Evolutionary conservation across 192 early-diverging fungal genomes (phyloP).

Genomic region (Allomyces arbusculus): DNA sequence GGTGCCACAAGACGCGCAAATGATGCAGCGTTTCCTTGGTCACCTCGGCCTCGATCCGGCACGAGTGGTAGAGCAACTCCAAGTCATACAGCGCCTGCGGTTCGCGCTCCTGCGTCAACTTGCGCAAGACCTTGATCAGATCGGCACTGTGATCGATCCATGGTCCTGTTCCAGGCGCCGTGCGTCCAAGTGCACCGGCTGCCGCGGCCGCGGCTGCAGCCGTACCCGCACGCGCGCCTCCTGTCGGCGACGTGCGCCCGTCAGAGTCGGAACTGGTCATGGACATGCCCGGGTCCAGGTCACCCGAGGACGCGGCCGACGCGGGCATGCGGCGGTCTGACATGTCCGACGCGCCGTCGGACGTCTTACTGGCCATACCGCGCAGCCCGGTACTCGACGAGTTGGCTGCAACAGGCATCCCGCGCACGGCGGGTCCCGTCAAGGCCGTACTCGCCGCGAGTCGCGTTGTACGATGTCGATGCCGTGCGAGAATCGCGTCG

Average conservation of each 20-base stretch:
- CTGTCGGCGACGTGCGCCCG: not conserved
- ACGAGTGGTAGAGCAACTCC: constrained; percentile 7
- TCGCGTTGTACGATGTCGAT: no score
- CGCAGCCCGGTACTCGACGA: no score
- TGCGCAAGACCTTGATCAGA: not conserved
- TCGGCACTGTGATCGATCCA: constrained; percentile 6
- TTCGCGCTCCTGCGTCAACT: constrained; percentile 2
- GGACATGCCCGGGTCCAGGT: no score
- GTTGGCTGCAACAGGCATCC: no score
- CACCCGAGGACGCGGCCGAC: not conserved
- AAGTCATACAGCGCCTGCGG: constrained; percentile 6
- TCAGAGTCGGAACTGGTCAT: no score
- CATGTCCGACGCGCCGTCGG: no score
- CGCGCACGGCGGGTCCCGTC: no score
- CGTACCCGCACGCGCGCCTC: no score
- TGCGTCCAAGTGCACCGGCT: no score
- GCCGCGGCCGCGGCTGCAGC: no score
- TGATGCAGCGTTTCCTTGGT: constrained; percentile 7
- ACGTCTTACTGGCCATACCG: not conserved
- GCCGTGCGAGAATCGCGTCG: not conserved
- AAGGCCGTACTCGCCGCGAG: no score
- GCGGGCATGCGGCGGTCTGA: not conserved
- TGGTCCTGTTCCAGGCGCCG: not conserved
- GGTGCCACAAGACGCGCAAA: constrained; percentile 6
- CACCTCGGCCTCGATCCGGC: constrained; percentile 6